Base-by-base conservation (phyloP, 2,329 filamentous ascomycete species). In the Thermothelomyces thermophilus region DNA sequence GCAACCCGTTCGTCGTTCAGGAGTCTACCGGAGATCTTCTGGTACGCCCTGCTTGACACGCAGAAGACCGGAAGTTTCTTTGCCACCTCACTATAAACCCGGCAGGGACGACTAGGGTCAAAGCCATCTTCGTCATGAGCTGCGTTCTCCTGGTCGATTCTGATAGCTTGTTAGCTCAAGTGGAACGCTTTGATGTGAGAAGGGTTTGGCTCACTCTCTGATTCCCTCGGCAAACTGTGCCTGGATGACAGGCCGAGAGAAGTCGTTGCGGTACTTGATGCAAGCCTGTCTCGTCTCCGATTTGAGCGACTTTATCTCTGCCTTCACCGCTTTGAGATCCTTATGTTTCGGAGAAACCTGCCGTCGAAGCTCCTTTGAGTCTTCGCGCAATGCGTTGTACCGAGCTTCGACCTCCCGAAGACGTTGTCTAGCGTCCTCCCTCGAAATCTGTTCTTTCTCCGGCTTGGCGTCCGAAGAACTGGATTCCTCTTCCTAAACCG, bases 31-130 rank as follows among this genome's bases (percentile, higher is more conserved):
- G 40, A 41, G 16, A 48, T 14, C 20, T 37, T 48, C 19, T 51
- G 48, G 36, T 47, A 54, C 9, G 48, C 48, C 14, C 36, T 50
- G 43, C 44, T 48, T 2, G 36, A 46, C 11, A 84, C 76, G 51
- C 80, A 84, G 57, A 84, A 86, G 1, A 86, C 80, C 0, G 79
- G 75, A 0, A 86, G 66, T 0, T 66, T 68, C 3, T 62, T 62
- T 0, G 76, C 79, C 6, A 84, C 69, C 35, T 76, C 63, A 0
- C 76, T 70, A 46, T 84, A 84, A 56, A 84, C 73, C 8, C 78
- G 71, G 2, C 67, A 35, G 4, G 77, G 72, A 13, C 72, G 56
- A 2, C 73, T 69, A 0, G 76, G 75, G 53, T 82, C 66, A 56
- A 80, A 81, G 3, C 68, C 66, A 70, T 19, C 74, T 24, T 80